A percentile compares a stretch with the other conserved stretches of the same genome.
phyloP scores from a whole-genome alignment of 1,284 basidiomycete species.

The Apiotrichum gamsii region DNA sequence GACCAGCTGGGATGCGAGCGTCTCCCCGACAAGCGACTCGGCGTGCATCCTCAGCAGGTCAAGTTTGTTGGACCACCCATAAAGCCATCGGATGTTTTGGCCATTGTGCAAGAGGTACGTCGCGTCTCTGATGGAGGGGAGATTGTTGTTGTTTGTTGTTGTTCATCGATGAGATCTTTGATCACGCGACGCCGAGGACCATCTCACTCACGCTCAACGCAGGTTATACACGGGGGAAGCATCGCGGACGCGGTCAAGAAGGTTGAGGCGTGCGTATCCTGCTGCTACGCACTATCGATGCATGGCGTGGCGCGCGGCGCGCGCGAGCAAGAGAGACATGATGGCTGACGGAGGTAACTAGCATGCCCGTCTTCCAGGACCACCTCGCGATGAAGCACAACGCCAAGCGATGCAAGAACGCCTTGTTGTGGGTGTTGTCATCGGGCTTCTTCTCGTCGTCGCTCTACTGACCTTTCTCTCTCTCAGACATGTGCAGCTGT shows the following conservation, averaged over 20 bases:
- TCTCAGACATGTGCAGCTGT: constrained; percentile 38
- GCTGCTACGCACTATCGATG: too few species aligned
- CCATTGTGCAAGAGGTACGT: constrained; percentile 35
- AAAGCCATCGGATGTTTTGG: constrained; percentile 33
- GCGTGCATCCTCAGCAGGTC: constrained; percentile 45
- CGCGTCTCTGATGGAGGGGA: too few species aligned
- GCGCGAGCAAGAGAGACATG: too few species aligned
- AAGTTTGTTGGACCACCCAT: constrained; percentile 38
- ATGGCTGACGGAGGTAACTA: constrained; percentile 9
- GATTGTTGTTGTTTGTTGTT: too few species aligned
- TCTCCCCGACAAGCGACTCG: constrained; percentile 29
- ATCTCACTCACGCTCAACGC: too few species aligned
- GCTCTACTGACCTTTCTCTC: fast-evolving
- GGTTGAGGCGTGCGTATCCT: constrained; percentile 27
- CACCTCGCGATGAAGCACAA: constrained; percentile 33
- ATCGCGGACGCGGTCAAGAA: constrained; percentile 21
- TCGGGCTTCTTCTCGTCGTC: too few species aligned
- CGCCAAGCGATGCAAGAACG: constrained; percentile 11
- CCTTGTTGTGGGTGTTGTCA: background rate
- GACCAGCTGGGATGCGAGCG: constrained; percentile 40
- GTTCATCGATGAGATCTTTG: too few species aligned
- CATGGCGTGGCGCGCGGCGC: too few species aligned
- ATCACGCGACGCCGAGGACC: too few species aligned
- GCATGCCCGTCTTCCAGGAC: constrained; percentile 32
- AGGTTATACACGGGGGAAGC: constrained; percentile 22